These are phyloP conservation scores for Aurinia saxatilis DNA, from an alignment of 345 rosid genomes.

Conservation along the genomic window DNA sequence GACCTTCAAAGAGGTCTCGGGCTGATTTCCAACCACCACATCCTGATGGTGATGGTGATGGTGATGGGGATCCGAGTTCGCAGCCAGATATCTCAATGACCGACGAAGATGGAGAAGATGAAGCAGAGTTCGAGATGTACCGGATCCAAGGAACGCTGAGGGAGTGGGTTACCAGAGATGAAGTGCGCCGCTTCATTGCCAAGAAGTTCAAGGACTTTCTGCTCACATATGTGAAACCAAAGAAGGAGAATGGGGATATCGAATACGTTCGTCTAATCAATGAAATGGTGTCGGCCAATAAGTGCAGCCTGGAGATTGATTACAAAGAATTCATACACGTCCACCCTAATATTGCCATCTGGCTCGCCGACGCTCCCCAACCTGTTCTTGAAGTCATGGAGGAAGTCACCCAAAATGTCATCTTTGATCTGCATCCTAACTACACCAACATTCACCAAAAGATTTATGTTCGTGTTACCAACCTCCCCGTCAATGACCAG, in stretches of 20 bases:
- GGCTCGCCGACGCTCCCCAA: conserved; percentile 98
- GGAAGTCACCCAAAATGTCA: conserved; percentile 69
- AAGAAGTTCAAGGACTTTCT: conserved; percentile 86
- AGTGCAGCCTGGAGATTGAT: conserved; percentile 87
- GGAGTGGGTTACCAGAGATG: conserved; percentile 98
- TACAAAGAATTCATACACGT: conserved; percentile 81
- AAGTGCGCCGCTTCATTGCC: conserved; percentile 87
- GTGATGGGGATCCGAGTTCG: conserved; percentile 71
- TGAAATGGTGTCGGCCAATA: conserved; percentile 93
- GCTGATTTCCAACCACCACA: no score
- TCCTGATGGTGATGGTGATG: conserved; percentile 62
- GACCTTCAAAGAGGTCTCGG: conserved; percentile 83
- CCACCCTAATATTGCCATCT: conserved; percentile 96
- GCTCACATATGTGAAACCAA: conserved; percentile 70
- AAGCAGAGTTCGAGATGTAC: conserved; percentile 86
- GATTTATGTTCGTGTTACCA: conserved; percentile 79
- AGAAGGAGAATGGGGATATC: conserved; percentile 50
- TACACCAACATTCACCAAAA: conserved; percentile 80
- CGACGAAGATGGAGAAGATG: conserved; percentile 77
- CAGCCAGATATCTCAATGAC: conserved; percentile 76
- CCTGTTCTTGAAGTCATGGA: conserved; percentile 98
- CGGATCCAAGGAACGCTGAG: conserved; percentile 85
- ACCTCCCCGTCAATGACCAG: conserved; percentile 90
- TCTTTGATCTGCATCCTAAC: conserved; percentile 81
- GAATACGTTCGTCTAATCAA: conserved; percentile 81